Base-by-base conservation (phyloP, 2,329 filamentous ascomycete genomes). In the Alternaria novae-zelandiae region DNA sequence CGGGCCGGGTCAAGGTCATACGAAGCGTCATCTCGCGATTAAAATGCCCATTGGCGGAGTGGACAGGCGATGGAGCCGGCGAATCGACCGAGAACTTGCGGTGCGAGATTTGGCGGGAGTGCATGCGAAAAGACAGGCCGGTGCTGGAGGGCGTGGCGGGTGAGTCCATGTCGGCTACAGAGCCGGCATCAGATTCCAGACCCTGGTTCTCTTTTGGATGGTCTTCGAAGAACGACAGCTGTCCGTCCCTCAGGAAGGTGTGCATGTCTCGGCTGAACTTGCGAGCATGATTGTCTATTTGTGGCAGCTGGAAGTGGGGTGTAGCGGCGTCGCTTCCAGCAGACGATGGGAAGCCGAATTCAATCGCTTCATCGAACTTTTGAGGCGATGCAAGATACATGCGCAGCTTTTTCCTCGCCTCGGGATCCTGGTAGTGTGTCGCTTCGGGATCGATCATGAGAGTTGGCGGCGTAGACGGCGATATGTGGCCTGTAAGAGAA, bases 301-400 rank as follows among this genome's bases (percentile, higher is more conserved):
- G 78, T 20, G 78, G 74, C 15, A 78, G 70, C 44, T 76, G 68
- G 55, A 73, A 79, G 49, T 72, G 71, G 15, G 72, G 70, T 7
- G 63, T 56, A 44, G 63, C 54, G 25, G 61, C 59, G 55, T 75
- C 71, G 56, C 72, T 57, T 11, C 65, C 65, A 32, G 74, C 49
- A 23, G 70, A 83, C 0, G 90, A 89, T 0, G 94, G 93, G 72
- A 97, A 98, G 0, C 95, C 95, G 79, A 96, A 97, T 77, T 97
- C 92, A 56, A 98, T 88, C 1, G 93, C 94, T 80, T 98, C 95
- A 76, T 98, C 95, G 71, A 98, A 98, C 77, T 97, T 97, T 70
- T 97, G 92, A 1, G 94, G 91, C 1, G 94, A 97, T 8, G 92
- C 91, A 20, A 97, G 87, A 73, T 94, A 97, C 7, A 93, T 89